Evolutionary conservation across 495 filamentous ascomycete genomes (phyloP).

Genomic region (Neurospora sp.): DNA sequence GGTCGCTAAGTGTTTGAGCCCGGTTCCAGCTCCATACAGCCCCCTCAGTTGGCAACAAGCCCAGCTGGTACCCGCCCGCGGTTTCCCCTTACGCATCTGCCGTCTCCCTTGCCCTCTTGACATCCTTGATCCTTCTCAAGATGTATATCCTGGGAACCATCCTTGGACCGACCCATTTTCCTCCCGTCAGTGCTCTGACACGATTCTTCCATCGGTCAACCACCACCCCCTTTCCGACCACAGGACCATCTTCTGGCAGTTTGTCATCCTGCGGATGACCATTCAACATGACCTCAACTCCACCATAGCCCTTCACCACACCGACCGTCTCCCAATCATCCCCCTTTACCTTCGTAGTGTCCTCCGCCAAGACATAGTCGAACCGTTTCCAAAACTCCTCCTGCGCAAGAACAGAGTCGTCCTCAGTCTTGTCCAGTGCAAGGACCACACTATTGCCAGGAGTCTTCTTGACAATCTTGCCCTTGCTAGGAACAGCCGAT

Average conservation of each 20-base stretch:
- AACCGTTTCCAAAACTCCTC: constrained; percentile 71
- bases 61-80: no score
- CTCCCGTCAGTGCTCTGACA: constrained; percentile 35
- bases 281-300: constrained; percentile 51
- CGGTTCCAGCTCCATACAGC: no score
- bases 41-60: no score
- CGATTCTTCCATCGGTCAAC: constrained; percentile 21
- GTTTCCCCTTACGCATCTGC: constrained; percentile 2
- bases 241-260: constrained; percentile 15
- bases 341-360: constrained; percentile 40
- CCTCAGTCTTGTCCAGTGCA: constrained; percentile 54
- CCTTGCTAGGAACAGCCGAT: constrained; percentile 1
- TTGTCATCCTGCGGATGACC: constrained; percentile 1
- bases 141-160: constrained; percentile 51
- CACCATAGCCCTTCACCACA: constrained; percentile 59
- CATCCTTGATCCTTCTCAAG: constrained; percentile 35
- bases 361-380: constrained; percentile 71
- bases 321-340: constrained; percentile 65
- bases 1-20: no score
- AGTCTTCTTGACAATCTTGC: background rate
- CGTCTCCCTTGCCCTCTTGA: constrained; percentile 1
- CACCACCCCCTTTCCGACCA: constrained; percentile 23
- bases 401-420: constrained; percentile 41
- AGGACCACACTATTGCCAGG: constrained; percentile 15
- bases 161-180: constrained; percentile 54